Percentiles rank a stretch among this genome's conserved stretches.
phyloP scores from a whole-genome alignment of 148 eudicot genomes.

The Silene uniflora region DNA sequence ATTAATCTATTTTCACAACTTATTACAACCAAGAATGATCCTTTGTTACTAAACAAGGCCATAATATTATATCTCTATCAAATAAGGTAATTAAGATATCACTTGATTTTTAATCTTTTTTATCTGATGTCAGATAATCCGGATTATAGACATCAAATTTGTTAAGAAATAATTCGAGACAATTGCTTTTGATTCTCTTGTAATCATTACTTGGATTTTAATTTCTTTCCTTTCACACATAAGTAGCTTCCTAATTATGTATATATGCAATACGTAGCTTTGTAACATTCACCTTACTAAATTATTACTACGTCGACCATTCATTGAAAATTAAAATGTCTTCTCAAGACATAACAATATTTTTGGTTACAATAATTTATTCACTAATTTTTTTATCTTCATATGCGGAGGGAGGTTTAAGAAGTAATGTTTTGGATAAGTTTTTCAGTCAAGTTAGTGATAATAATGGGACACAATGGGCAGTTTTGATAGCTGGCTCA shows the following conservation, averaged over 20 bases:
- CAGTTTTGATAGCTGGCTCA: conserved; percentile 8
- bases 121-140: too few relatives aligned
- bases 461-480: conserved; percentile 7
- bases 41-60: too few relatives aligned
- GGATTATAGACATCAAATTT: too few relatives aligned
- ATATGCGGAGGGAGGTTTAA: not conserved
- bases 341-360: not conserved
- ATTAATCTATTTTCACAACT: too few relatives aligned
- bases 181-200: not conserved
- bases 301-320: too few relatives aligned
- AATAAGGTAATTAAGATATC: too few relatives aligned
- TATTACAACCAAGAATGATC: too few relatives aligned
- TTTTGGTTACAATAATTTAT: not conserved
- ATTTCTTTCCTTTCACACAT: not conserved
- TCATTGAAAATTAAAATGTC: not conserved
- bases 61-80: too few relatives aligned
- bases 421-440: not conserved
- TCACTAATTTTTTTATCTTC: not conserved
- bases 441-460: not conserved
- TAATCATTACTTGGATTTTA: not conserved
- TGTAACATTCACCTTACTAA: not conserved
- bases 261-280: not conserved
- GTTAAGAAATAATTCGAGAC: not conserved
- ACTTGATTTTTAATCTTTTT: too few relatives aligned
- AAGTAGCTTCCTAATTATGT: not conserved